Conservation (phyloP, 257 asterid genomes). For the Fraxinus anomala region DNA sequence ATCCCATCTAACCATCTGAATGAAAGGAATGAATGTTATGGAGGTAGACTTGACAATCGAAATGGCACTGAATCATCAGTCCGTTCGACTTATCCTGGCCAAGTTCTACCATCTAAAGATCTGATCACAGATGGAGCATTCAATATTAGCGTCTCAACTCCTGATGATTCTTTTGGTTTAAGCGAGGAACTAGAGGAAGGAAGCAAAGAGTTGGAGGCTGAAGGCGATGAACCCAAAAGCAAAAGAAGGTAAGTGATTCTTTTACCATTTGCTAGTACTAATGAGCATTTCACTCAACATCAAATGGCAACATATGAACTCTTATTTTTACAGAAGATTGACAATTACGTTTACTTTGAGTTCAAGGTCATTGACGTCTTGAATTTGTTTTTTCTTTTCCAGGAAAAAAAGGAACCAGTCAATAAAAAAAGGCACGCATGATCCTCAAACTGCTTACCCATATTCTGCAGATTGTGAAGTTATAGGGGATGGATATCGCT, state of each 20-base stretch:
- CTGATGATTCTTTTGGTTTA: conserved; percentile 26
- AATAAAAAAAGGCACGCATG: conserved; percentile 35
- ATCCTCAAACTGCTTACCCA: conserved; percentile 39
- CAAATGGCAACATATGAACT: background rate
- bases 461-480: conserved; percentile 46
- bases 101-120: conserved; percentile 29
- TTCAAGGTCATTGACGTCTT: conserved; percentile 4
- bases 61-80: conserved; percentile 35
- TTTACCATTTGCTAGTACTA: background rate
- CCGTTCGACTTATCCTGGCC: conserved; percentile 31
- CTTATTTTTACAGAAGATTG: too few species aligned
- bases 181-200: conserved; percentile 46
- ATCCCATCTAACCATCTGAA: conserved; percentile 26
- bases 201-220: conserved; percentile 39
- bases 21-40: conserved; percentile 26
- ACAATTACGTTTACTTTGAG: background rate
- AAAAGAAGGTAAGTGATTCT: conserved; percentile 58
- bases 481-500: conserved; percentile 73
- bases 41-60: conserved; percentile 27
- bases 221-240: conserved; percentile 44
- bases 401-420: conserved; percentile 51
- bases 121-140: conserved; percentile 25
- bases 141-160: conserved; percentile 23
- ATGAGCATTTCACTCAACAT: too few species aligned
- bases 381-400: conserved; percentile 13